These are phyloP conservation scores for Alternaria atra DNA, from an alignment of 2,329 filamentous ascomycete species.

Conservation along the genomic window DNA sequence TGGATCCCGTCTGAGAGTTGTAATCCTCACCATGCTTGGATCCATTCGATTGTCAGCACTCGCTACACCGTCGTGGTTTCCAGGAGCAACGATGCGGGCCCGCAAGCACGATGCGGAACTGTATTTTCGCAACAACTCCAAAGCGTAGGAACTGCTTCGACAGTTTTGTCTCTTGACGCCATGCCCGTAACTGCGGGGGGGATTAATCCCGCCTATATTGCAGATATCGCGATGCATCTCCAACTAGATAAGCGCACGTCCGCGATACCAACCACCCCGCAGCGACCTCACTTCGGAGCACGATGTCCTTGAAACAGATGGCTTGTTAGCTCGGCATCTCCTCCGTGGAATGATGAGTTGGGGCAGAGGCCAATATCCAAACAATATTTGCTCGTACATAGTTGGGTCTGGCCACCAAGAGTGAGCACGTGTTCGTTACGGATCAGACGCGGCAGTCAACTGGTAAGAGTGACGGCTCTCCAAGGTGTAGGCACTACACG, in stretches of 20 bases:
- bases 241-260: neutral
- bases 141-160: neutral
- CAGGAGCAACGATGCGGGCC: conserved; percentile 6
- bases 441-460: neutral
- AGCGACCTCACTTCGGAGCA: neutral
- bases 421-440: neutral
- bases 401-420: neutral
- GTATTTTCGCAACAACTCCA: neutral
- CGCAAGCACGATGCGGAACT: neutral
- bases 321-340: neutral
- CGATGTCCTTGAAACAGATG: neutral
- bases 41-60: neutral
- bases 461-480: neutral
- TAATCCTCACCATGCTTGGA: neutral
- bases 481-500: neutral
- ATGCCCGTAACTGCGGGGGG: neutral
- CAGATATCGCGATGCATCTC: neutral
- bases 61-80: conserved; percentile 6
- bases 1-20: conserved; percentile 10
- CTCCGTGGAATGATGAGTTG: neutral
- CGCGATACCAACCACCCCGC: neutral
- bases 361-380: neutral
- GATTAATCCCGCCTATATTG: neutral
- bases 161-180: neutral
- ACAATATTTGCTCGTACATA: neutral